Conservation (phyloP, 1,284 basidiomycete genomes). For the Naganishia sp. region DNA sequence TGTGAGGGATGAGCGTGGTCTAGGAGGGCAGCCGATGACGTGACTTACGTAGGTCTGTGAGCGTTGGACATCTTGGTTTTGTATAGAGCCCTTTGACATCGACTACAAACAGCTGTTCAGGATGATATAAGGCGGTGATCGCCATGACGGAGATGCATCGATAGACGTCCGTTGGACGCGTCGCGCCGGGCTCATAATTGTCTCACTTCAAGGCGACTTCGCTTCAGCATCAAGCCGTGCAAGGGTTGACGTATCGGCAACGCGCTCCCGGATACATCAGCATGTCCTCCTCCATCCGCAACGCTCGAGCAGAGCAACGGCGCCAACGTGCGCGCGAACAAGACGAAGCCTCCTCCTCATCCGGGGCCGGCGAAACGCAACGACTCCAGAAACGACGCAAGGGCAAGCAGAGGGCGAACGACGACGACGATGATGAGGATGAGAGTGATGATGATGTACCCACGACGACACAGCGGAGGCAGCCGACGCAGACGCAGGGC, state of each 20-base stretch:
- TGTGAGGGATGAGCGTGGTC: slow-evolving; percentile 8
- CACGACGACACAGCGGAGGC: neutral
- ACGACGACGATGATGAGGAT: slow-evolving; percentile 14
- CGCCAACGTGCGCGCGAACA: slow-evolving; percentile 18
- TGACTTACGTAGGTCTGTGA: slow-evolving; percentile 48
- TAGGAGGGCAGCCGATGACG: neutral
- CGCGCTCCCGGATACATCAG: neutral
- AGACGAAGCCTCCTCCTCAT: slow-evolving; percentile 19
- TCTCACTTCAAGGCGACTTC: neutral
- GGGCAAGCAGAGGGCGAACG: slow-evolving; percentile 24
- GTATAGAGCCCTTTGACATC: neutral
- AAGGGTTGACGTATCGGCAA: too few species aligned
- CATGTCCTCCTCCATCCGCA: slow-evolving; percentile 14
- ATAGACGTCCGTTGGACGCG: neutral
- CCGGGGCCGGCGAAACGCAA: slow-evolving; percentile 10
- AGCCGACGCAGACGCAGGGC: slow-evolving; percentile 21
- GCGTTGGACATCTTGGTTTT: slow-evolving; percentile 51
- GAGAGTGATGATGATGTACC: slow-evolving; percentile 8
- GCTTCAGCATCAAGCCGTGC: too few species aligned
- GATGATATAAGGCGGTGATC: neutral
- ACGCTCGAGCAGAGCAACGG: slow-evolving; percentile 14
- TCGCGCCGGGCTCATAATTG: neutral
- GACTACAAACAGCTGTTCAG: neutral
- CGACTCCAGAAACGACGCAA: slow-evolving; percentile 23
- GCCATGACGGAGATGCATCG: neutral